A percentile compares a stretch with the other conserved stretches of the same genome.
Evolutionary conservation across 306 rosid genomes (phyloP).

Genomic region (Acacia crassicarpa): DNA sequence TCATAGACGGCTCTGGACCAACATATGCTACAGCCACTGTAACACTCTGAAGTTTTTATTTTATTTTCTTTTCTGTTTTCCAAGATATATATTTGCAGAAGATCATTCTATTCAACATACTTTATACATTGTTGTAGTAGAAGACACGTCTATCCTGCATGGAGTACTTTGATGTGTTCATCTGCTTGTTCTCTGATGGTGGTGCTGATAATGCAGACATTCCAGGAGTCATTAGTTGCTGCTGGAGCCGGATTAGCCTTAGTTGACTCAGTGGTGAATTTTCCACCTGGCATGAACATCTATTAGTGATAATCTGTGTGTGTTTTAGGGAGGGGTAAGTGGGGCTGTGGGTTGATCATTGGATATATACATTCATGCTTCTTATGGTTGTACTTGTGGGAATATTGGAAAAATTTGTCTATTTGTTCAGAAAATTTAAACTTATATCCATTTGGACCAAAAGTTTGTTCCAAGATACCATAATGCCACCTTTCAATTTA

Average conservation of each 20-base stretch:
- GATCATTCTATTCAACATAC: constrained; percentile 19
- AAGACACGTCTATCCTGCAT: neutral
- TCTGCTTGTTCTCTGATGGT: constrained; percentile 34
- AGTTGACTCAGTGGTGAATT: constrained; percentile 93
- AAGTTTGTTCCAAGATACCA: constrained; percentile 9
- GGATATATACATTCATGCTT: constrained; percentile 33
- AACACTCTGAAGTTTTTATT: constrained; percentile 22
- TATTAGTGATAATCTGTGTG: constrained; percentile 45
- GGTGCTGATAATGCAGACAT: constrained; percentile 74
- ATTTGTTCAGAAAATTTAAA: constrained; percentile 20
- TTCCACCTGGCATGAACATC: constrained; percentile 56
- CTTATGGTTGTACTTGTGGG: constrained; percentile 15
- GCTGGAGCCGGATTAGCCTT: constrained; percentile 94
- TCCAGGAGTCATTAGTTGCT: constrained; percentile 75
- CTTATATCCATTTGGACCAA: neutral
- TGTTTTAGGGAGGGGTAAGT: constrained; percentile 44
- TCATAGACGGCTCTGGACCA: constrained; percentile 84
- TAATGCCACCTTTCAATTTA: neutral
- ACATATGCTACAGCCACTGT: constrained; percentile 93
- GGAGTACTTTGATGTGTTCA: constrained; percentile 8
- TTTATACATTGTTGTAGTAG: constrained; percentile 8
- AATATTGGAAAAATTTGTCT: neutral
- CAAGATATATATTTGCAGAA: constrained; percentile 9
- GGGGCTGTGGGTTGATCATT: constrained; percentile 32
- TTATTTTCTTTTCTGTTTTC: constrained; percentile 6